Evolutionary conservation across 1,284 basidiomycete species (phyloP).

Genomic region (Flammula alnicola): DNA sequence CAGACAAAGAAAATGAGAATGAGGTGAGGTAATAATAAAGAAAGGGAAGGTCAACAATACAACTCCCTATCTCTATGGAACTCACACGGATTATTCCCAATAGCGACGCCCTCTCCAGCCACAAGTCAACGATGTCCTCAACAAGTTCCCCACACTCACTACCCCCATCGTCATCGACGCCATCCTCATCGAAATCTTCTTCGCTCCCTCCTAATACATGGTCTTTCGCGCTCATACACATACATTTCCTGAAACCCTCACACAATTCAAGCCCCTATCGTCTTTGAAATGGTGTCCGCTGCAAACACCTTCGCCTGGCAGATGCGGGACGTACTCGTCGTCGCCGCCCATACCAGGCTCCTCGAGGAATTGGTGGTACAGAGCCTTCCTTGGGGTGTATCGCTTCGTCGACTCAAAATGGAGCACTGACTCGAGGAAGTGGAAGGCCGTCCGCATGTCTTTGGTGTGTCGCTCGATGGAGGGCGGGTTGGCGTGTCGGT

Average conservation of each 20-base stretch:
- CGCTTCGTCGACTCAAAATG: constrained; percentile 77
- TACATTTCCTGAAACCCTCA: constrained; percentile 42
- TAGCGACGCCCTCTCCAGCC: constrained; percentile 73
- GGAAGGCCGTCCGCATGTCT: constrained; percentile 71
- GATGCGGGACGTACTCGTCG: constrained; percentile 70
- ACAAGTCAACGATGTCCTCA: constrained; percentile 31
- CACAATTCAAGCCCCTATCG: constrained; percentile 53
- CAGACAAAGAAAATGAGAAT: background rate
- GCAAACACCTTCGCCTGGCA: constrained; percentile 67
- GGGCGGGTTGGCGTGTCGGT: constrained; percentile 25
- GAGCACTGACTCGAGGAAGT: constrained; percentile 74
- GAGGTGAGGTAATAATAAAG: background rate
- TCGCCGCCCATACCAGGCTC: constrained; percentile 34
- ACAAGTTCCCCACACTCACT: constrained; percentile 10
- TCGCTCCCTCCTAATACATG: constrained; percentile 17
- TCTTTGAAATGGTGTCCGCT: constrained; percentile 60
- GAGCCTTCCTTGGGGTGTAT: constrained; percentile 74
- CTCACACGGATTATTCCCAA: constrained; percentile 71
- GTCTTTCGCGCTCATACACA: constrained; percentile 21
- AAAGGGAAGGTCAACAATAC: background rate
- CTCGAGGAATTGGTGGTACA: constrained; percentile 80
- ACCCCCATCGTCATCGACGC: constrained; percentile 7
- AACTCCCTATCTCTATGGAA: constrained; percentile 55
- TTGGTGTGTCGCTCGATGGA: constrained; percentile 42
- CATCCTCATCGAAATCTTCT: constrained; percentile 30